Conservation (phyloP, 768 basidiomycete genomes). For the Exsudoporus frostii region DNA sequence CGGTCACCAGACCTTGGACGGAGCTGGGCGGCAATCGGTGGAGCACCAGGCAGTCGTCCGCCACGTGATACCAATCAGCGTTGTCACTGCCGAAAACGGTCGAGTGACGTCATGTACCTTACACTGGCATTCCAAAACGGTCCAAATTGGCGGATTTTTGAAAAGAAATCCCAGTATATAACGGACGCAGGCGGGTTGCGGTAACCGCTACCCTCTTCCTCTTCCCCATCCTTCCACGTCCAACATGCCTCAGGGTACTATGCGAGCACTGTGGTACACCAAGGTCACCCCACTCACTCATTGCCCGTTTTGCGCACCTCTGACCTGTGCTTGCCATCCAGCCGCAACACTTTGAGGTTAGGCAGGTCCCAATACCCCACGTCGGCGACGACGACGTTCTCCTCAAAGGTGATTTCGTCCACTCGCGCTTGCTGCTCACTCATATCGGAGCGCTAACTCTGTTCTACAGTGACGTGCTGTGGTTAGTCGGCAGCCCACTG, state of each 20-base stretch:
- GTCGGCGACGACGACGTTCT: constrained; percentile 69
- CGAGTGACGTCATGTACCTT: constrained; percentile 28
- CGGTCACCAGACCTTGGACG: too few relatives aligned
- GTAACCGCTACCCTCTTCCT: background rate
- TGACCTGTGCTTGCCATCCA: constrained; percentile 29
- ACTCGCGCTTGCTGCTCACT: background rate
- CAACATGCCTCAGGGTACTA: constrained; percentile 56
- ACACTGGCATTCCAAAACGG: constrained; percentile 18
- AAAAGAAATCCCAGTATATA: constrained; percentile 22
- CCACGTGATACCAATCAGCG: constrained; percentile 12
- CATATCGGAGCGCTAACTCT: background rate
- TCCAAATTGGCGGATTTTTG: constrained; percentile 1
- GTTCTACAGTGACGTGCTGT: constrained; percentile 38
- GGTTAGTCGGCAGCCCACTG: constrained; percentile 28
- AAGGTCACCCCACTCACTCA: constrained; percentile 39
- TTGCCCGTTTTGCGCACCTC: background rate
- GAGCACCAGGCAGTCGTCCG: too few relatives aligned
- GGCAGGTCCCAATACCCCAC: constrained; percentile 62
- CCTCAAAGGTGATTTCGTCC: constrained; percentile 53
- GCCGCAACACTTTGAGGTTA: constrained; percentile 67
- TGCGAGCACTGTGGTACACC: constrained; percentile 76
- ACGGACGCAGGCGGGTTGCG: background rate
- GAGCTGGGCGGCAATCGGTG: too few relatives aligned
- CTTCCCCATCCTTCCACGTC: background rate
- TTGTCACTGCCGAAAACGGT: background rate